phyloP scores from a whole-genome alignment of 345 rosid genomes.

The Populus nigra region DNA sequence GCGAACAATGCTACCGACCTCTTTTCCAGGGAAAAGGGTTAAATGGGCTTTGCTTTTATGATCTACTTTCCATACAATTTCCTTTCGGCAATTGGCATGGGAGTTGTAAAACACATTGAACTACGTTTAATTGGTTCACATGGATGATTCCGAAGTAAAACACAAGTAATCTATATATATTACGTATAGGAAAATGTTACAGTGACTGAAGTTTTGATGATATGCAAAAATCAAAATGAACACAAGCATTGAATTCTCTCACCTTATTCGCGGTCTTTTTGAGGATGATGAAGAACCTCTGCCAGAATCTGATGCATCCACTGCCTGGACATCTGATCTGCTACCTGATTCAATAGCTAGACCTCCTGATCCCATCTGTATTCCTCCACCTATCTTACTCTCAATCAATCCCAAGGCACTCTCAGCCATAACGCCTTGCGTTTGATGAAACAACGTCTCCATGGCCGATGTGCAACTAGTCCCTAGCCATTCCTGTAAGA shows the following conservation, averaged over 20 bases:
- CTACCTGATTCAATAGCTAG: neutral
- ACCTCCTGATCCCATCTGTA: slow-evolving; percentile 4
- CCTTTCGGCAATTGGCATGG: neutral
- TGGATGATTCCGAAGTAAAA: neutral
- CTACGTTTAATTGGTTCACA: neutral
- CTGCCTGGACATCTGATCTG: slow-evolving; percentile 2
- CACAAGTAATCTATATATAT: neutral
- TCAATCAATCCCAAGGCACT: neutral
- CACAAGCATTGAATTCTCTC: neutral
- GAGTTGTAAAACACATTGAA: neutral
- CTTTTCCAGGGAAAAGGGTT: slow-evolving; percentile 8
- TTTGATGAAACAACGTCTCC: slow-evolving; percentile 11
- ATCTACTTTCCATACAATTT: neutral
- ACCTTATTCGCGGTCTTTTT: slow-evolving; percentile 49
- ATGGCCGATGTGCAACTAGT: slow-evolving; percentile 14
- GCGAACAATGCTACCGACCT: neutral
- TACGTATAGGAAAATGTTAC: neutral
- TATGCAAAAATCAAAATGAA: neutral
- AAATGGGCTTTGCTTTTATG: too few relatives aligned
- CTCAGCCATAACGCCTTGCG: neutral
- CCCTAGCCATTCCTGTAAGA: slow-evolving; percentile 36
- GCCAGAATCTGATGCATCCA: slow-evolving; percentile 16
- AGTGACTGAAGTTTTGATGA: neutral
- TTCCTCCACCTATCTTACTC: neutral
- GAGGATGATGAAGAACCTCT: slow-evolving; percentile 27